A percentile compares a stretch with the other conserved stretches of the same genome.
phyloP scores from a whole-genome alignment of 2,329 filamentous ascomycete species.

The Cryoendolithus antarcticus region DNA sequence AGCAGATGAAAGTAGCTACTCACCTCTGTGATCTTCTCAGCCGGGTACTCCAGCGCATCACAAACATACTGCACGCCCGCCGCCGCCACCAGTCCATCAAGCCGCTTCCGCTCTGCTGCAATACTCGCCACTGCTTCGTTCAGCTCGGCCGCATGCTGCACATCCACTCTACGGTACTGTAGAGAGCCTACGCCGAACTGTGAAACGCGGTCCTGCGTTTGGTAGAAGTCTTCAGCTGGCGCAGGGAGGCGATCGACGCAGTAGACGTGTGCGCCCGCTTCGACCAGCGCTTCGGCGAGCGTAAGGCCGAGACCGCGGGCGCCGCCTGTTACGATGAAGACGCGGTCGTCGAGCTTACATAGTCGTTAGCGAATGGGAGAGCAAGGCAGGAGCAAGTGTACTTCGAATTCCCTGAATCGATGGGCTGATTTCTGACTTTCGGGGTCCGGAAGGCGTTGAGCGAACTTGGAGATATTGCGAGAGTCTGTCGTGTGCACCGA shows the following conservation, averaged over 20 bases:
- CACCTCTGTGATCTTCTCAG: slow-evolving; percentile 16
- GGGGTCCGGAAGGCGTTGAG: slow-evolving; percentile 6
- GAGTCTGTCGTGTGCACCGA: neutral
- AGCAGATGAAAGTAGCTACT: neutral
- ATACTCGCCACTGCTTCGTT: slow-evolving; percentile 15
- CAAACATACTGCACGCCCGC: slow-evolving; percentile 19
- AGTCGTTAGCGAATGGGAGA: neutral
- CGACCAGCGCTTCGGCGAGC: slow-evolving; percentile 19
- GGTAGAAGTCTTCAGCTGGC: slow-evolving; percentile 31
- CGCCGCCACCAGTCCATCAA: slow-evolving; percentile 20
- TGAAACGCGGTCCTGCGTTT: slow-evolving; percentile 25
- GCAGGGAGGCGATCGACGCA: slow-evolving; percentile 36
- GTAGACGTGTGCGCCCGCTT: slow-evolving; percentile 37
- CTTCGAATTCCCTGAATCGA: slow-evolving; percentile 14
- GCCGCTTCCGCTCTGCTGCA: slow-evolving; percentile 12
- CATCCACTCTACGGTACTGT: slow-evolving; percentile 35
- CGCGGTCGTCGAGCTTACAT: slow-evolving; percentile 6
- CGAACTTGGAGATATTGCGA: slow-evolving; percentile 1
- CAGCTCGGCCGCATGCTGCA: slow-evolving; percentile 25
- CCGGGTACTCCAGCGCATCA: slow-evolving; percentile 21
- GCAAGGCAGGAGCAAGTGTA: slow-evolving; percentile 1
- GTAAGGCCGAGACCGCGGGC: slow-evolving; percentile 20
- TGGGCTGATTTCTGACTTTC: slow-evolving; percentile 5
- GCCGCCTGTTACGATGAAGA: slow-evolving; percentile 18
- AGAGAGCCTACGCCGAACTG: slow-evolving; percentile 29